Evolutionary conservation across 192 early-diverging fungal species (phyloP).

Genomic region (Coemansia sp.): DNA sequence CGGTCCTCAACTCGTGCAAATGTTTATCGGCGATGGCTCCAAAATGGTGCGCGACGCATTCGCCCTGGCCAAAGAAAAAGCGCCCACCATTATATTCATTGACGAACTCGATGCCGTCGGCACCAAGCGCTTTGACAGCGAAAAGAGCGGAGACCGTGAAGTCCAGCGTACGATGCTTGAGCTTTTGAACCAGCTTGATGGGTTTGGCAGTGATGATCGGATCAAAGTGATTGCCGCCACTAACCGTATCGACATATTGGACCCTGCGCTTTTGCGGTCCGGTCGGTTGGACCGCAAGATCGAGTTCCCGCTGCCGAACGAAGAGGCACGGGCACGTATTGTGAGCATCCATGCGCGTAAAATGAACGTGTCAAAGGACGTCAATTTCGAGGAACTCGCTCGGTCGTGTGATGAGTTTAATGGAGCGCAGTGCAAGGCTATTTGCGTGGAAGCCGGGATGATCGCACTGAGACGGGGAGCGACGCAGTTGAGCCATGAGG

Average conservation of each 20-base stretch:
- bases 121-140: constrained; percentile 98
- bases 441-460: constrained; percentile 99
- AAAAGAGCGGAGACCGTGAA: constrained; percentile 97
- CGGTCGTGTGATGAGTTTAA: constrained; percentile 98
- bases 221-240: constrained; percentile 99
- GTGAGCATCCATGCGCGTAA: constrained; percentile 97
- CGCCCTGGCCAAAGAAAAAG: constrained; percentile 95
- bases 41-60: constrained; percentile 98
- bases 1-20: constrained; percentile 94
- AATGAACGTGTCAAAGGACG: constrained; percentile 92
- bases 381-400: constrained; percentile 96
- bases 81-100: constrained; percentile 98
- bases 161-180: constrained; percentile 99
- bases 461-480: constrained; percentile 90
- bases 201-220: constrained; percentile 90
- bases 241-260: constrained; percentile 92
- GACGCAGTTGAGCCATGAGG: constrained; percentile 88
- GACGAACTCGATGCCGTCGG: constrained; percentile 98
- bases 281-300: constrained; percentile 91
- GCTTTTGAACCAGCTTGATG: constrained; percentile 96
- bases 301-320: constrained; percentile 89
- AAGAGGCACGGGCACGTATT: constrained; percentile 92
- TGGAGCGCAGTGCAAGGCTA: constrained; percentile 98
- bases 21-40: constrained; percentile 98
- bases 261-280: constrained; percentile 85